phyloP scores from a whole-genome alignment of 2,329 filamentous ascomycete species.

The Fusarium bulbicola region DNA sequence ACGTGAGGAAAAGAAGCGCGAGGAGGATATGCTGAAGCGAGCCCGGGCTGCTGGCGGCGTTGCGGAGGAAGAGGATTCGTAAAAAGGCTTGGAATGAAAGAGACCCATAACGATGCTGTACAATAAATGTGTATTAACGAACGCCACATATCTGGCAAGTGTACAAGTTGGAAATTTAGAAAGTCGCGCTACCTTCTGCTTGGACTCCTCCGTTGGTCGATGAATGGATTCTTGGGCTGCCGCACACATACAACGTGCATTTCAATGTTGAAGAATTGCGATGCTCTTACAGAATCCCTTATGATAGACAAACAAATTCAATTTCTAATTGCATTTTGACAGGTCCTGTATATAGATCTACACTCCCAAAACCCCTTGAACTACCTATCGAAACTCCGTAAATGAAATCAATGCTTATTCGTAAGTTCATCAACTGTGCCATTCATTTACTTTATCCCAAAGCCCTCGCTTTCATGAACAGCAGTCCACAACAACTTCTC shows the following conservation, averaged over 20 bases:
- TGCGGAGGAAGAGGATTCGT: slow-evolving; percentile 46
- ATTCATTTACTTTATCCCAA: slow-evolving; percentile 78
- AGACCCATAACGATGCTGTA: slow-evolving; percentile 37
- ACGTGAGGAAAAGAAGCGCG: slow-evolving; percentile 66
- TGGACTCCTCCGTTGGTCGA: neutral
- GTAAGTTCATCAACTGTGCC: slow-evolving; percentile 29
- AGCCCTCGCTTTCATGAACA: slow-evolving; percentile 90
- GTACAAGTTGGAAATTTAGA: slow-evolving; percentile 41
- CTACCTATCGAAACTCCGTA: slow-evolving; percentile 31
- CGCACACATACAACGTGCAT: neutral
- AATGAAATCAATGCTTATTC: slow-evolving; percentile 24
- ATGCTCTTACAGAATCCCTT: neutral
- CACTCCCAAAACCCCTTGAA: neutral
- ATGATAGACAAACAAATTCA: neutral
- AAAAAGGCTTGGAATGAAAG: neutral
- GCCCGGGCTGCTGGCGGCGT: slow-evolving; percentile 52
- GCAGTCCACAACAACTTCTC: slow-evolving; percentile 82
- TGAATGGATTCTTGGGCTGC: neutral
- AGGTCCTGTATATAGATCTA: slow-evolving; percentile 15
- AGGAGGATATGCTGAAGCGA: slow-evolving; percentile 62
- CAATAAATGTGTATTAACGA: slow-evolving; percentile 44
- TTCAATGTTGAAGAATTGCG: neutral
- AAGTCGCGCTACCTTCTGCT: slow-evolving; percentile 12
- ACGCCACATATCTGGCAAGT: slow-evolving; percentile 38
- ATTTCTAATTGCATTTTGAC: neutral